phyloP scores from a whole-genome alignment of 495 filamentous ascomycete species.

The Sporormia fimetaria region DNA sequence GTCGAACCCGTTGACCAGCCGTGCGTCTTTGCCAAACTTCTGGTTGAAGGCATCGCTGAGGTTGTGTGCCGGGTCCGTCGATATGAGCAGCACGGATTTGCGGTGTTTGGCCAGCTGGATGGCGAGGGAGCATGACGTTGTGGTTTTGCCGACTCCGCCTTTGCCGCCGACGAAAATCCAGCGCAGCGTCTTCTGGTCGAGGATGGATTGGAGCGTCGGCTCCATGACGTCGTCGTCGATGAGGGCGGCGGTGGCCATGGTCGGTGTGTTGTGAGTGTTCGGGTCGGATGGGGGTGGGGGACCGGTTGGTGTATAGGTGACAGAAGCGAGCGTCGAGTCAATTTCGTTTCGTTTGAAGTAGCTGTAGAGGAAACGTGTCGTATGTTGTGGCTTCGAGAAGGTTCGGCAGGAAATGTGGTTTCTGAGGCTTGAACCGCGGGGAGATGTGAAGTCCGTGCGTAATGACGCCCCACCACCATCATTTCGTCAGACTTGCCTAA shows the following conservation, averaged over 20 bases:
- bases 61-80: conserved; percentile 97
- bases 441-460: neutral
- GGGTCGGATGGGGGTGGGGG: neutral
- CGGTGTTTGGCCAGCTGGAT: conserved; percentile 96
- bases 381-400: too few relatives aligned
- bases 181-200: conserved; percentile 85
- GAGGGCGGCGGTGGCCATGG: conserved; percentile 51
- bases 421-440: neutral
- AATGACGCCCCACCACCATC: too few relatives aligned
- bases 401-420: neutral
- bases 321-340: too few relatives aligned
- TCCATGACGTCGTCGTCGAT: conserved; percentile 67
- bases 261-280: conserved; percentile 17
- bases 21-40: conserved; percentile 98
- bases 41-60: conserved; percentile 95
- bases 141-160: conserved; percentile 98
- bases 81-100: conserved; percentile 92
- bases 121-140: conserved; percentile 92
- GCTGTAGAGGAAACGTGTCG: too few relatives aligned
- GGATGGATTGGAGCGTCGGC: conserved; percentile 84
- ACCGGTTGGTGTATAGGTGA: neutral
- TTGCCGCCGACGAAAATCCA: conserved; percentile 99
- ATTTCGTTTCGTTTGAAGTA: too few relatives aligned
- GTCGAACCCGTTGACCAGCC: conserved; percentile 78
- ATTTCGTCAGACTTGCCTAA: too few relatives aligned